A percentile compares a stretch with the other conserved stretches of the same genome.
phyloP scores from a whole-genome alignment of 1,139 yeast genomes.

The Blastobotrys serpentis region DNA sequence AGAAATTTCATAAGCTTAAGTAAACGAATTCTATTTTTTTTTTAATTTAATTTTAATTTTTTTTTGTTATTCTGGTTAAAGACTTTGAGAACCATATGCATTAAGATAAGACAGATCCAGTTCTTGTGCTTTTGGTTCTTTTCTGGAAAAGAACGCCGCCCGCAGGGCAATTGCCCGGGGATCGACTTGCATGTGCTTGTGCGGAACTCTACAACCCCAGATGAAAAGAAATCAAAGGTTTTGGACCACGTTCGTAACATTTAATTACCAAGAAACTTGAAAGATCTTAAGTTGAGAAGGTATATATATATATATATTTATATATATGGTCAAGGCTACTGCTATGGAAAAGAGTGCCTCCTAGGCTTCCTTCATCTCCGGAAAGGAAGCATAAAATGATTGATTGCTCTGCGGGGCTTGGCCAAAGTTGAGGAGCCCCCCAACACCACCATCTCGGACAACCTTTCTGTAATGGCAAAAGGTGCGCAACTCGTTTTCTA shows the following conservation, averaged over 20 bases:
- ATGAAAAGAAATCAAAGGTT: background rate
- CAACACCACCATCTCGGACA: too few relatives aligned
- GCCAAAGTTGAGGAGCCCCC: too few relatives aligned
- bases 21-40: constrained; percentile 1
- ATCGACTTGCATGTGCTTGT: constrained; percentile 36
- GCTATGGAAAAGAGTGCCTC: background rate
- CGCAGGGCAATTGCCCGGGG: background rate
- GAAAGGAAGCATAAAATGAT: background rate
- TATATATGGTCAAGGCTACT: background rate
- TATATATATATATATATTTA: too few relatives aligned
- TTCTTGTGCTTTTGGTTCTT: background rate
- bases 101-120: too few relatives aligned
- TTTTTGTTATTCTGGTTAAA: background rate
- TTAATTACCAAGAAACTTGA: too few relatives aligned
- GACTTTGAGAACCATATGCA: background rate
- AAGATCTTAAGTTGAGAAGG: too few relatives aligned
- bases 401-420: too few relatives aligned
- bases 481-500: too few relatives aligned
- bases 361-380: background rate
- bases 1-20: constrained; percentile 18
- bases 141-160: background rate
- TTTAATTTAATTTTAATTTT: background rate
- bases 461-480: too few relatives aligned
- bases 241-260: too few relatives aligned
- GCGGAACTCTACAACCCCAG: background rate